These are phyloP conservation scores for Neonectria hederae DNA, from an alignment of 2,329 filamentous ascomycete genomes.

Conservation along the genomic window DNA sequence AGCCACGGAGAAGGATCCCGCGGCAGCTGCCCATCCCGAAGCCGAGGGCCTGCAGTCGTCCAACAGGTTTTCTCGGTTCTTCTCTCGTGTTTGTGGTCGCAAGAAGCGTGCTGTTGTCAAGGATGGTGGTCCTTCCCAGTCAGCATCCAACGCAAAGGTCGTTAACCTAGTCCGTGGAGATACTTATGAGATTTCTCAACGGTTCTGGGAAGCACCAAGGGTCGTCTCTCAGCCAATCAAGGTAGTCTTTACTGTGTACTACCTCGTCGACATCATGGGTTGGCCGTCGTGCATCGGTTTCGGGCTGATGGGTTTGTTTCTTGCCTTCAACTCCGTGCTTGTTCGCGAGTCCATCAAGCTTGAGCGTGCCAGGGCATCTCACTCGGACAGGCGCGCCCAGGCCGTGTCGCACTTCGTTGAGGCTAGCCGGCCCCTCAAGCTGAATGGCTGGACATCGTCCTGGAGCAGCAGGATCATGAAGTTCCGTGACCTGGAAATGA, in stretches of 20 bases:
- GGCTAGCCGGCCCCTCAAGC: conserved; percentile 73
- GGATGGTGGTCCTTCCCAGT: conserved; percentile 47
- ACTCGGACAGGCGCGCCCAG: conserved; percentile 82
- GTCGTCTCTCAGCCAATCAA: conserved; percentile 80
- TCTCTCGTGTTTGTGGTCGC: conserved; percentile 31
- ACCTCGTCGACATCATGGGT: conserved; percentile 78
- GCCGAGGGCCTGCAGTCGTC: background rate
- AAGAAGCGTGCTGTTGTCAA: conserved; percentile 26
- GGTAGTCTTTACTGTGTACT: conserved; percentile 71
- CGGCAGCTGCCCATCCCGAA: background rate
- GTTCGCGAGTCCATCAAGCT: conserved; percentile 73
- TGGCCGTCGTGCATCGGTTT: conserved; percentile 82
- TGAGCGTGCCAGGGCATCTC: conserved; percentile 75
- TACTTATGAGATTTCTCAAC: conserved; percentile 82
- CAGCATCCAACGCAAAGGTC: conserved; percentile 89
- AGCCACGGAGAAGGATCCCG: conserved; percentile 47
- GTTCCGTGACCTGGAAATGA: conserved; percentile 50
- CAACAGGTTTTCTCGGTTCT: conserved; percentile 24
- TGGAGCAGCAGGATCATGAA: conserved; percentile 50
- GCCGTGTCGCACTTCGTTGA: conserved; percentile 88
- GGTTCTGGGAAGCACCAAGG: conserved; percentile 88
- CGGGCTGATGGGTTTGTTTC: conserved; percentile 72
- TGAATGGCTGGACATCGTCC: conserved; percentile 52
- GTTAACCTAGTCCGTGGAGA: conserved; percentile 86
- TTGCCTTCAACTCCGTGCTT: conserved; percentile 74